phyloP scores from a whole-genome alignment of 768 basidiomycete genomes.

The Lactarius sp. region DNA sequence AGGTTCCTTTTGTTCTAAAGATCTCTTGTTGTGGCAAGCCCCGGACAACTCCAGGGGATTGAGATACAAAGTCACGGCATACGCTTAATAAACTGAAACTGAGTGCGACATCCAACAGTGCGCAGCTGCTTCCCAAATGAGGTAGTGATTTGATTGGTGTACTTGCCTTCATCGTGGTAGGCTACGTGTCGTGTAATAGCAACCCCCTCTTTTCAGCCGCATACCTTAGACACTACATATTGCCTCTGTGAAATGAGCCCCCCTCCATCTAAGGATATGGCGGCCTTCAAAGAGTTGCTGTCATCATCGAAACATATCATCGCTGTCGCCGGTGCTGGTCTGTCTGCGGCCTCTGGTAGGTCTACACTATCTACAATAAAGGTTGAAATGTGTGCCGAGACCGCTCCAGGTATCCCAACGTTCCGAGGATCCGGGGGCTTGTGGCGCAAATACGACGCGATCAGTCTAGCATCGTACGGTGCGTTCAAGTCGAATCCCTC shows the following conservation, averaged over 20 bases:
- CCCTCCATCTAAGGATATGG: slow-evolving; percentile 12
- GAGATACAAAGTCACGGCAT: not conserved
- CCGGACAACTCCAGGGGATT: not conserved
- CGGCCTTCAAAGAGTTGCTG: slow-evolving; percentile 12
- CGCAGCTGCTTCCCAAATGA: no score
- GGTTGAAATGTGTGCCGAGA: not conserved
- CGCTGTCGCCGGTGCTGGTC: slow-evolving; percentile 50
- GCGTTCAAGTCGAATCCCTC: slow-evolving; percentile 18
- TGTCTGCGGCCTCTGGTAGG: slow-evolving; percentile 57
- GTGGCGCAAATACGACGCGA: slow-evolving; percentile 19
- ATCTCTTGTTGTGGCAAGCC: not conserved
- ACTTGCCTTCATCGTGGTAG: not conserved
- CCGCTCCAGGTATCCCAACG: slow-evolving; percentile 31
- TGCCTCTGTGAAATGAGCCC: not conserved
- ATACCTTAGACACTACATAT: not conserved
- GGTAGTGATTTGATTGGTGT: no score
- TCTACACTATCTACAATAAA: not conserved
- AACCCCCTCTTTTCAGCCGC: not conserved
- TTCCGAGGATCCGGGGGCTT: slow-evolving; percentile 19
- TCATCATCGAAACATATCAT: slow-evolving; percentile 35
- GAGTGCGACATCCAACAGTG: no score
- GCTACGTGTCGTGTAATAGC: not conserved
- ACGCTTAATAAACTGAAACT: not conserved
- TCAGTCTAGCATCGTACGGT: slow-evolving; percentile 2
- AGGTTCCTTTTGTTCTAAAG: not conserved